A percentile compares a stretch with the other conserved stretches of the same genome.
phyloP scores from a whole-genome alignment of 2,329 filamentous ascomycete species.

The Aspergillus sp. region DNA sequence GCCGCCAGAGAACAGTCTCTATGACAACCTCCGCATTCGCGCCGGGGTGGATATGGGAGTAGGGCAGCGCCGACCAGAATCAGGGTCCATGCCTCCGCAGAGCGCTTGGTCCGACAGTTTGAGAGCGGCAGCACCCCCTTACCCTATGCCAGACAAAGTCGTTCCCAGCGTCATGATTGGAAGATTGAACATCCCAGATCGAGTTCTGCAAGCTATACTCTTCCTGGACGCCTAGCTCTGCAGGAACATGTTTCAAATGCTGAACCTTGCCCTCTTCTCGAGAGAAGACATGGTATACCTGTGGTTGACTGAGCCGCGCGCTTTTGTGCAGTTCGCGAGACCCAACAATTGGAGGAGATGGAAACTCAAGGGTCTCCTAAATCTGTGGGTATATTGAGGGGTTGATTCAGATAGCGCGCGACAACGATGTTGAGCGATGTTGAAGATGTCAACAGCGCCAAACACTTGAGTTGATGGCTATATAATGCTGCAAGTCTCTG shows the following conservation, averaged over 20 bases:
- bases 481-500: no score
- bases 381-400: slow-evolving; percentile 1
- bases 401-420: slow-evolving; percentile 18
- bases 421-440: slow-evolving; percentile 8
- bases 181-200: slow-evolving; percentile 1
- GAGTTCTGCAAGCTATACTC: slow-evolving; percentile 11
- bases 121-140: slow-evolving; percentile 80
- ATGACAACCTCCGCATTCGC: background rate
- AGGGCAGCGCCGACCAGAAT: background rate
- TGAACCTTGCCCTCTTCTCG: background rate
- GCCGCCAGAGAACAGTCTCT: slow-evolving; percentile 1
- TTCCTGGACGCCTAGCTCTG: slow-evolving; percentile 7
- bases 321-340: no score
- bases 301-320: background rate
- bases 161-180: background rate
- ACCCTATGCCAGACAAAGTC: slow-evolving; percentile 62
- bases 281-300: background rate
- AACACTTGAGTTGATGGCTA: background rate
- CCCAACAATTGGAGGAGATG: slow-evolving; percentile 1
- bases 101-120: slow-evolving; percentile 7
- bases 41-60: background rate
- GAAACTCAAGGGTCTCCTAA: background rate
- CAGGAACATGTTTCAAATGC: slow-evolving; percentile 13
- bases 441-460: background rate
- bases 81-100: slow-evolving; percentile 5